Base-by-base conservation (phyloP, 2,329 filamentous ascomycete genomes). In the Sclerotinia sclerotiorum region DNA sequence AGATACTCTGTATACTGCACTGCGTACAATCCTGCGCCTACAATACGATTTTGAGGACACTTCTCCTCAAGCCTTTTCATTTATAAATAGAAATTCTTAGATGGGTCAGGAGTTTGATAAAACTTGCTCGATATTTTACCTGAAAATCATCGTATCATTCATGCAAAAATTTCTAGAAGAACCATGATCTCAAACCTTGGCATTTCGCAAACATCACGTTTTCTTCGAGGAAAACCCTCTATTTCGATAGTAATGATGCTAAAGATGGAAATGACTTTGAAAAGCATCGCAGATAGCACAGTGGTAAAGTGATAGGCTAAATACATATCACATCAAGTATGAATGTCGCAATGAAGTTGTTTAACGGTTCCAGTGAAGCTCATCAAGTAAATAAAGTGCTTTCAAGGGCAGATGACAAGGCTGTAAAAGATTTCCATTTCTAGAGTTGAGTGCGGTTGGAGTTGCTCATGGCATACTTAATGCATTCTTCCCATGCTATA, bases 131-230 rank as follows among this genome's bases (percentile, higher is more conserved):
- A 61, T 10, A n/a, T 17, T 21, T 32, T 60, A n/a, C 29, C 42
- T 48, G 58, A 48, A 61, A 21, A 46, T 61, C 27, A 35, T 10
- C 10, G 11, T 61, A 32, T 32, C 42, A 48, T 48, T 61, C 44
- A 61, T 61, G 44, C 58, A 35, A 32, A 61, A 21, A 61, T 21
- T 61, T 61, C 58, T 49, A 49, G 44, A 49, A 61, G 44, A 49
- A 49, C 19, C 19, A 21, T 19, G 24, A 49, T 39, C 58, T 51
- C 44, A 49, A 62, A 51, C 58, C 29, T 51, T 62, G 46, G 46
- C 46, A 49, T 19, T 62, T 39, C 21, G 24, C 27, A 35, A 39
- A 35, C 19, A 51, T 13, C 49, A 62, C 46, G 42, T n/a, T 32
- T 19, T 32, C 27, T 49, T 19, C 35, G n/a, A 46, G 27, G 46